Percentiles rank a stretch among this genome's conserved stretches.
phyloP scores from a whole-genome alignment of 163 green algal species.

The Chloroidium sp. region DNA sequence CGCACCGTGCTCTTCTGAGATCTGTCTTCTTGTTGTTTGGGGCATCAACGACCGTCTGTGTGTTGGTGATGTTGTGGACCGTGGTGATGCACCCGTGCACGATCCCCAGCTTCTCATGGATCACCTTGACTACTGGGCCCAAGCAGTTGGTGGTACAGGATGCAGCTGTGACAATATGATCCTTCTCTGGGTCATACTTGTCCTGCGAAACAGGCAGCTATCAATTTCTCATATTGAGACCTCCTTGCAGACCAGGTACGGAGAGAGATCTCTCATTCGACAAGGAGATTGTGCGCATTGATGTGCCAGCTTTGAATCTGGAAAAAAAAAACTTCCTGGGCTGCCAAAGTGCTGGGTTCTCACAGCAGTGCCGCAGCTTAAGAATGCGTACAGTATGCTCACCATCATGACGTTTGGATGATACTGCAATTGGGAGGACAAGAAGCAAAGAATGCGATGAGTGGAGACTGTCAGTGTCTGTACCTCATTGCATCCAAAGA shows the following conservation, averaged over 20 bases:
- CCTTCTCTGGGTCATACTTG: conserved; percentile 48
- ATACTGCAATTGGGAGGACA: no score
- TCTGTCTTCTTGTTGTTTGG: conserved; percentile 79
- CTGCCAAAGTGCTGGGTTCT: no score
- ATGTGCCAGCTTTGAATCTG: no score
- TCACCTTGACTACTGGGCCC: conserved; percentile 74
- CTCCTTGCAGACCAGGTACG: conserved; percentile 9
- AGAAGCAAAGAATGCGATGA: no score
- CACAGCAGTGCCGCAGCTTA: no score
- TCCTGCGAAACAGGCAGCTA: conserved; percentile 18
- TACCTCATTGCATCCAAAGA: conserved; percentile 69
- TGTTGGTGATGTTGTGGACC: conserved; percentile 86
- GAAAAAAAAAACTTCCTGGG: no score
- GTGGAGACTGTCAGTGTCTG: not conserved
- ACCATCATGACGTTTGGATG: no score
- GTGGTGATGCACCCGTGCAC: conserved; percentile 80
- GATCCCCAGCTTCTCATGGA: conserved; percentile 76
- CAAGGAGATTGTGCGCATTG: no score
- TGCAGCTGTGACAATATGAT: conserved; percentile 76
- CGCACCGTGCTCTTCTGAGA: conserved; percentile 42
- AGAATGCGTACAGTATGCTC: no score
- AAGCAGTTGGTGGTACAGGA: conserved; percentile 90
- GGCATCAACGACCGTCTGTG: conserved; percentile 76
- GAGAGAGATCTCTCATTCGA: no score
- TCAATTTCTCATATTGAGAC: conserved; percentile 7